Conservation (phyloP, 2,329 filamentous ascomycete genomes). For the Sporothrix humicola region DNA sequence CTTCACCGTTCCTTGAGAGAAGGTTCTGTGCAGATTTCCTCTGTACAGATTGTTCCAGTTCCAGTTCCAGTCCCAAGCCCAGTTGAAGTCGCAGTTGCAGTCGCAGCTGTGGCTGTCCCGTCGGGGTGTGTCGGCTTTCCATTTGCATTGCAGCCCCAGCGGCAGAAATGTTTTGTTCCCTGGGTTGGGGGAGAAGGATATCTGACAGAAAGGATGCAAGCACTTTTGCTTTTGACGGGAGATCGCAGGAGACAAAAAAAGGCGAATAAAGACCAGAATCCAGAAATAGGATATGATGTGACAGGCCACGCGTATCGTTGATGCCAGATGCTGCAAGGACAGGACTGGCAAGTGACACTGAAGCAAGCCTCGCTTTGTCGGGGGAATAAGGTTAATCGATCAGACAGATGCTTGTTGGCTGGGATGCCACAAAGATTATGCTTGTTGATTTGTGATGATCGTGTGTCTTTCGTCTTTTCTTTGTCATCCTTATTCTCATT, state of each 20-base stretch:
- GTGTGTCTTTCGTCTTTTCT: background rate
- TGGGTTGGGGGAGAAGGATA: constrained; percentile 8
- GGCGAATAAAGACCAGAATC: background rate
- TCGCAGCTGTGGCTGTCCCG: background rate
- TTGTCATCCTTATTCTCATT: background rate
- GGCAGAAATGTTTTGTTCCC: constrained; percentile 14
- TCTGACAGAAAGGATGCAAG: background rate
- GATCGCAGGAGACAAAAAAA: background rate
- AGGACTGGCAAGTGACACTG: background rate
- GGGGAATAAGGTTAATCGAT: constrained; percentile 13
- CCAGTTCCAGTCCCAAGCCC: background rate
- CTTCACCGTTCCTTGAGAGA: background rate
- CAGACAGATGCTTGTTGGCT: background rate
- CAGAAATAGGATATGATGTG: background rate
- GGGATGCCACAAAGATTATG: too few species aligned
- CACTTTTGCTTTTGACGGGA: background rate
- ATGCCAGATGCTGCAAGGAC: background rate
- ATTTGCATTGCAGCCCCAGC: constrained; percentile 1
- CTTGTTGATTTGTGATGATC: background rate
- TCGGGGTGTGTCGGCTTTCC: background rate
- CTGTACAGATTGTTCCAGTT: background rate
- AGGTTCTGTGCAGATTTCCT: background rate
- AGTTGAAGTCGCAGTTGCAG: background rate
- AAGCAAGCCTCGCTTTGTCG: constrained; percentile 25
- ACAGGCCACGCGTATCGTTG: background rate